Base-by-base conservation (phyloP, 2,329 filamentous ascomycete genomes). In the Simplicillium aogashimaense region DNA sequence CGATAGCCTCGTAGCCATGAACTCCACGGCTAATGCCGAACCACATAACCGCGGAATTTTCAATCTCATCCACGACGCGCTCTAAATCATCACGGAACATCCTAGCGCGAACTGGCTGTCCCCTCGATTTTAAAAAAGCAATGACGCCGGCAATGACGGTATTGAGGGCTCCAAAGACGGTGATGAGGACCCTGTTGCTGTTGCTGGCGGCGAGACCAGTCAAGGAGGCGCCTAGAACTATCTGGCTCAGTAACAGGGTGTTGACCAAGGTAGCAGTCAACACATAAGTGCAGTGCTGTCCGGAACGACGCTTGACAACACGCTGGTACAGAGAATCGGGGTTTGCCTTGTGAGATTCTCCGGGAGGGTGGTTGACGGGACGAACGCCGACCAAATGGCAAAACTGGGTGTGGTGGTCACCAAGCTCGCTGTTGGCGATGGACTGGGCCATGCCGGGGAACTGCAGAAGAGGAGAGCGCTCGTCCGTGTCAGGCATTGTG, bases 31-130 rank as follows among this genome's bases (percentile, higher is more conserved):
- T 45, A 42, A 50, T 47, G 29, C 48, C 48, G 36, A 44, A 47
- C 48, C 48, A 50, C 48, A 50, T 50, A 35, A 50, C 41, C 20
- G 45, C 48, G 36, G 45, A 47, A 41, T 49, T 50, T 35, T 50
- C 48, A 36, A 50, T 50, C 44, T 50, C 48, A 37, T 48, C 48
- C 13, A 50, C 48, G 6, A 50, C 48, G 34, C 48, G 45, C 7
- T 46, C 42, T 18, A 50, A 41, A 36, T 50, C 48, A 41, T 50
- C 48, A 25, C 47, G 45, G 45, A 50, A 50, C 41, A 50, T 47
- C 38, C 47, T 43, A 12, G 47, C 40, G 18, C 48, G 45, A 38
- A 48, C 40, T 7, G 48, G 48, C 46, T 50, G 48, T 29, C 48
- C 48, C 8, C 48, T 38, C 5, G 46, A 49, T 42, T 50, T 50